A percentile compares a stretch with the other conserved stretches of the same genome.
These are phyloP conservation scores for Hymenoscyphus infarciens DNA, from an alignment of 2,329 filamentous ascomycete species.

Conservation along the genomic window DNA sequence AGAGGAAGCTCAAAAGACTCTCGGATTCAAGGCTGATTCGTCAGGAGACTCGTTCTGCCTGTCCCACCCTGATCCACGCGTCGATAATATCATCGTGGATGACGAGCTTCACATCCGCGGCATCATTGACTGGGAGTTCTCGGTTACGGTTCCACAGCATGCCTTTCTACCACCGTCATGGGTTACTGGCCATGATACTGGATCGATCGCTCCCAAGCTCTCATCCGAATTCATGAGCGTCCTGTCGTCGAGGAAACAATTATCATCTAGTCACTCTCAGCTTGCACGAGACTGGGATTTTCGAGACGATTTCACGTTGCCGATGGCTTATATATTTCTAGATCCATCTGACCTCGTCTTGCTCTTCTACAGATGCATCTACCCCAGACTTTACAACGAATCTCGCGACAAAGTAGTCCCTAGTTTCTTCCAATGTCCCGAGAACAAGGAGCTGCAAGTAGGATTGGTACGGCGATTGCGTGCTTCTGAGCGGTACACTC, in stretches of 20 bases:
- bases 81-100: slow-evolving; percentile 5
- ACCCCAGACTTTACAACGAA: slow-evolving; percentile 3
- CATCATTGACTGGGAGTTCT: slow-evolving; percentile 4
- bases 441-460: slow-evolving; percentile 4
- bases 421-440: not conserved
- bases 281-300: slow-evolving; percentile 4
- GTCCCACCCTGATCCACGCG: not conserved
- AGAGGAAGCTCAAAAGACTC: not conserved
- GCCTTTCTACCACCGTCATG: not conserved
- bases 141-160: not conserved
- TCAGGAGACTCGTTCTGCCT: slow-evolving; percentile 2
- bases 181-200: slow-evolving; percentile 4
- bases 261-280: slow-evolving; percentile 4
- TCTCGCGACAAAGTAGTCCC: slow-evolving; percentile 2
- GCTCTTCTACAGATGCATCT: slow-evolving; percentile 4
- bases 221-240: slow-evolving; percentile 1
- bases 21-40: slow-evolving; percentile 2
- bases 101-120: slow-evolving; percentile 6
- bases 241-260: slow-evolving; percentile 3
- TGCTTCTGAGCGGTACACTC: slow-evolving; percentile 3
- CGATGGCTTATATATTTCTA: slow-evolving; percentile 4
- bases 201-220: slow-evolving; percentile 1
- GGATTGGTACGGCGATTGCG: slow-evolving; percentile 3
- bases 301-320: slow-evolving; percentile 4
- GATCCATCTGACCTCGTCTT: slow-evolving; percentile 2